Evolutionary conservation across 805 yeast genomes (phyloP), one percentile per base, ranked within the genome.

Genomic region (Zygotorulaspora florentina): DNA sequence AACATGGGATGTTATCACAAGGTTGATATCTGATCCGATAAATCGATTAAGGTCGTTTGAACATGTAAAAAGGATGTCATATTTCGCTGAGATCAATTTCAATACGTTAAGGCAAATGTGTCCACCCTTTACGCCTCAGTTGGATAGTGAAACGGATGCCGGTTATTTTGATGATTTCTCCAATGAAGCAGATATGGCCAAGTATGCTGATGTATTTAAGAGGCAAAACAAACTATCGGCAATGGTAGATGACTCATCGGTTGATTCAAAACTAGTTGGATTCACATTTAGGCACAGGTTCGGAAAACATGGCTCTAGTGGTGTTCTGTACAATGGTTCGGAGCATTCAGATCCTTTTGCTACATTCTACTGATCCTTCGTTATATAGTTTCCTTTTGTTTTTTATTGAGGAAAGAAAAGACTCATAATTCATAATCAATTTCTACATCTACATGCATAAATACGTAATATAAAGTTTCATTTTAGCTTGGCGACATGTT

Each of bases 141-240:
- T 93, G 53, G 98, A 93, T 62, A 87, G 89, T 50, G 99, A 93
- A 59, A 93, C 89, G 52, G 99, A 93, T 69, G 98, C 98, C 0
- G 99, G 99, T 1, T 93, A 93, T 69, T 93, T 93, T 64, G 99
- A 93, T 68, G 99, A 93, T 66, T 93, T 93, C 65, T 87, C 87
- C 48, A 93, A 89, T 66, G 98, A 91, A 64, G 89, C 86, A 39
- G 96, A 91, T 65, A 89, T 93, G 98, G 93, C 91, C 51, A 90
- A 93, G 66, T 93, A 93, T 70, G 91, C 93, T 59, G 99, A 93
- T 59, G 99, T 93, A 11, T 83, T 93, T 73, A 95, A 91, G 52
- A 85, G 96, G 69, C 88, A 88, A 58, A 96, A 90, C 64, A 81
- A 75, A 51, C 68, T 90, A 61, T 85, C 93, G 28, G 90, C 84